Evolutionary conservation across 371 early-diverging fungal species (phyloP).

Genomic region (Zychaea mexicana): DNA sequence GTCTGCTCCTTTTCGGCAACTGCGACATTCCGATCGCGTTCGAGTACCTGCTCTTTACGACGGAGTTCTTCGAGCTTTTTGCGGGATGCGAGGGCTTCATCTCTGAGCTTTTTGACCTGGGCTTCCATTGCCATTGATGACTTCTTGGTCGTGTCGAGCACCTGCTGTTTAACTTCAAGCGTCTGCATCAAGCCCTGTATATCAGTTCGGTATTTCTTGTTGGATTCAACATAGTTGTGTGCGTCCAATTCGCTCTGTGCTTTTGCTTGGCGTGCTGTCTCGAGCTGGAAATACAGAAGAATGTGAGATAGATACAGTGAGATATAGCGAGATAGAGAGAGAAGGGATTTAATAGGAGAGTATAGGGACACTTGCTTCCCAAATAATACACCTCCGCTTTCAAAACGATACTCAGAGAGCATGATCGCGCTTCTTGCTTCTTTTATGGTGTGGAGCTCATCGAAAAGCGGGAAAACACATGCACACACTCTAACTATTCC

Average conservation of each 20-base stretch:
- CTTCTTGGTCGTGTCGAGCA: slow-evolving; percentile 40
- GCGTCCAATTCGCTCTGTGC: slow-evolving; percentile 30
- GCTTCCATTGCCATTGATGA: slow-evolving; percentile 37
- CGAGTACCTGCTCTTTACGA: slow-evolving; percentile 39
- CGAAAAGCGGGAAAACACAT: too few relatives aligned
- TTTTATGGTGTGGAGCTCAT: too few relatives aligned
- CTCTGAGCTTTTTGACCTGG: slow-evolving; percentile 43
- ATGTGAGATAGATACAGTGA: background rate
- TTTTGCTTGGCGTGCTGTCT: slow-evolving; percentile 30
- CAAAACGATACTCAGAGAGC: too few relatives aligned
- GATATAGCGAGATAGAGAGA: background rate
- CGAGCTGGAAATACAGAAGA: slow-evolving; percentile 22
- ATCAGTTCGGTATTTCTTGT: slow-evolving; percentile 26
- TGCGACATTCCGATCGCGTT: slow-evolving; percentile 38
- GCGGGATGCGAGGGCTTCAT: slow-evolving; percentile 48
- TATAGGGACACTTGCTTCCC: background rate
- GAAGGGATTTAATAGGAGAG: background rate
- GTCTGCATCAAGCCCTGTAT: slow-evolving; percentile 43
- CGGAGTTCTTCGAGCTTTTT: slow-evolving; percentile 42
- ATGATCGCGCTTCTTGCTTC: too few relatives aligned
- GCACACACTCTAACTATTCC: too few relatives aligned
- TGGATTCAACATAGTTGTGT: slow-evolving; percentile 31
- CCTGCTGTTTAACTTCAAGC: slow-evolving; percentile 43
- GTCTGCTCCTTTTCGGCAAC: slow-evolving; percentile 38
- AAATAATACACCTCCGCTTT: slow-evolving; percentile 8